A percentile compares a stretch with the other conserved stretches of the same genome.
Conservation (phyloP, 2,329 filamentous ascomycete genomes). For the Alternaria rosae region DNA sequence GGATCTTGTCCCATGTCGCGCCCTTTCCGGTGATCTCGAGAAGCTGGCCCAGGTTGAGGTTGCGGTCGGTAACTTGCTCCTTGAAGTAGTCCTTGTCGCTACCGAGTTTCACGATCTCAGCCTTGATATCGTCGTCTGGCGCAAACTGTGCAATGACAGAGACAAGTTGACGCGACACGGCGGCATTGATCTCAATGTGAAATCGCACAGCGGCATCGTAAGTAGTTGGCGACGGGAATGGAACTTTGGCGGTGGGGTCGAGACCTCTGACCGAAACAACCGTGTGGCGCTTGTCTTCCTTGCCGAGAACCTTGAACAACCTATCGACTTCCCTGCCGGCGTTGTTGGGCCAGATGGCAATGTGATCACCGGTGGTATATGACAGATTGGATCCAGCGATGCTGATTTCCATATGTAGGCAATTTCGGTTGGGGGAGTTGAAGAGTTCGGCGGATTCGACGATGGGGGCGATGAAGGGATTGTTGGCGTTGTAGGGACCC, state of each 20-base stretch:
- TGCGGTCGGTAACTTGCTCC: conserved; percentile 78
- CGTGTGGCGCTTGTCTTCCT: conserved; percentile 76
- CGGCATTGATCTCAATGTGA: conserved; percentile 95
- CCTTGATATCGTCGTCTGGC: conserved; percentile 82
- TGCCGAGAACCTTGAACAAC: conserved; percentile 80
- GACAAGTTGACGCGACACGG: conserved; percentile 95
- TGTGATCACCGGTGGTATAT: conserved; percentile 97
- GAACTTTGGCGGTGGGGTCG: conserved; percentile 95
- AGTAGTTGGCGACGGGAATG: conserved; percentile 95
- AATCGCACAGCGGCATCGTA: conserved; percentile 93
- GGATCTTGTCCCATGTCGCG: conserved; percentile 81
- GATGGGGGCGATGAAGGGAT: conserved; percentile 95
- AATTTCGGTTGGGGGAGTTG: conserved; percentile 87
- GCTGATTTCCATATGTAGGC: conserved; percentile 94
- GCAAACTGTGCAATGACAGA: conserved; percentile 87
- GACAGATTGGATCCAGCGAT: conserved; percentile 86
- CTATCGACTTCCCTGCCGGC: conserved; percentile 90
- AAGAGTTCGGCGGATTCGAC: conserved; percentile 91
- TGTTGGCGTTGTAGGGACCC: conserved; percentile 94
- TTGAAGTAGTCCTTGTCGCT: conserved; percentile 96
- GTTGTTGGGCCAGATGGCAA: conserved; percentile 97
- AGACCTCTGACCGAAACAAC: conserved; percentile 91
- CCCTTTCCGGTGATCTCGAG: conserved; percentile 76
- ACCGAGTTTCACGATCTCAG: conserved; percentile 87
- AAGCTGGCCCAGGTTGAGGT: conserved; percentile 89